These are phyloP conservation scores for Solanum clarkiae DNA, from an alignment of 257 asterid genomes.

Conservation along the genomic window DNA sequence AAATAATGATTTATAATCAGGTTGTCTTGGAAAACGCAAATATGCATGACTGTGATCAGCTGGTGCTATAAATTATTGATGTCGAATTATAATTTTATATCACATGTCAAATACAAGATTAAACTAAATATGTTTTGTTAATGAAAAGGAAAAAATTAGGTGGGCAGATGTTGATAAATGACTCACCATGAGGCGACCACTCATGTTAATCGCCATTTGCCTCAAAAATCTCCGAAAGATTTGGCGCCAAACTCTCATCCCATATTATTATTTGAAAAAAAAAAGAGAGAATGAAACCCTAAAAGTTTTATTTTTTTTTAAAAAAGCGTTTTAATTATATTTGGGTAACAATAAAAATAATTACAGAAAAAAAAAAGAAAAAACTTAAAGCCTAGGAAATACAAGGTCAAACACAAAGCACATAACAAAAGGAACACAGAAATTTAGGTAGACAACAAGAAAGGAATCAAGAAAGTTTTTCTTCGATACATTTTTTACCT, in stretches of 20 bases:
- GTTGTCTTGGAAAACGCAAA: no score
- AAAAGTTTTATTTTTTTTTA: not conserved
- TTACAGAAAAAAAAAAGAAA: not conserved
- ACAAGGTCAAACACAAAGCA: constrained; percentile 4
- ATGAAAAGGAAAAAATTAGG: not conserved
- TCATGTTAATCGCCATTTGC: not conserved
- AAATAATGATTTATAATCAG: no score
- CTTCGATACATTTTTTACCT: not conserved
- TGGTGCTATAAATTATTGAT: no score
- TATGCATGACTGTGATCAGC: no score
- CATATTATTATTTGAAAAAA: not conserved
- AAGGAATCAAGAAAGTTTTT: constrained; percentile 12
- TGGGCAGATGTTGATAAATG: not conserved
- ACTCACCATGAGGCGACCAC: not conserved
- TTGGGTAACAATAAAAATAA: not conserved
- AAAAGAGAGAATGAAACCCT: not conserved
- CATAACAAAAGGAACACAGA: constrained; percentile 15
- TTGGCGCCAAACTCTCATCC: constrained; percentile 48
- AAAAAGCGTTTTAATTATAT: not conserved
- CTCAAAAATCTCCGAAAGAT: constrained; percentile 24
- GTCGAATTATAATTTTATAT: no score
- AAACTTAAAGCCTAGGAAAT: not conserved
- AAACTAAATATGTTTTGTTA: not conserved
- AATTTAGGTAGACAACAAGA: constrained; percentile 33
- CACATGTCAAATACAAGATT: no score